Evolutionary conservation across 2,329 filamentous ascomycete genomes (phyloP).

Genomic region (Paramyrothecium roridum): DNA sequence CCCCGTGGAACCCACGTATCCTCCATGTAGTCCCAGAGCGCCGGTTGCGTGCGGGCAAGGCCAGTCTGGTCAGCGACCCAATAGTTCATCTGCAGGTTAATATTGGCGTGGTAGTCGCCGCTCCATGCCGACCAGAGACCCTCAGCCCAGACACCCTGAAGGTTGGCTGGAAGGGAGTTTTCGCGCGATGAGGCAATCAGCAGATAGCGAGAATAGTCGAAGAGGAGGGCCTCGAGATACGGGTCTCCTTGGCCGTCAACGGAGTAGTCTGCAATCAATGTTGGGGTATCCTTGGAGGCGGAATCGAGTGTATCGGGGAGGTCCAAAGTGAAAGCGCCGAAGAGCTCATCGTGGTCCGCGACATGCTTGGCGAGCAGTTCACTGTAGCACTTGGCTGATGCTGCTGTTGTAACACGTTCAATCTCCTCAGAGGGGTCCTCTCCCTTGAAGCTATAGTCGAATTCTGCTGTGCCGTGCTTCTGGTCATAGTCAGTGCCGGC

Average conservation of each 20-base stretch:
- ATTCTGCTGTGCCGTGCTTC: conserved; percentile 39
- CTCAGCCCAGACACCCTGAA: conserved; percentile 55
- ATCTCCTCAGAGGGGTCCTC: conserved; percentile 38
- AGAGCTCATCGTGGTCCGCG: conserved; percentile 36
- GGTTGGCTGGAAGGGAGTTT: conserved; percentile 50
- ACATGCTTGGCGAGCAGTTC: conserved; percentile 31
- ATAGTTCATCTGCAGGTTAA: conserved; percentile 61
- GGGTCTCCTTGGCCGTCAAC: conserved; percentile 37
- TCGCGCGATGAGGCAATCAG: conserved; percentile 51
- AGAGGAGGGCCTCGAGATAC: conserved; percentile 49
- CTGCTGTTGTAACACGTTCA: conserved; percentile 24
- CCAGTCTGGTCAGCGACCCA: conserved; percentile 54
- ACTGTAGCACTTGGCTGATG: conserved; percentile 25
- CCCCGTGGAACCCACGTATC: conserved; percentile 53
- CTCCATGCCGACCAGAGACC: conserved; percentile 37
- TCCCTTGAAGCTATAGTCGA: conserved; percentile 45
- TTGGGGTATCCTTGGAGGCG: conserved; percentile 30
- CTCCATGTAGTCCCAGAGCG: conserved; percentile 50
- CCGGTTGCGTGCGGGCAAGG: conserved; percentile 38
- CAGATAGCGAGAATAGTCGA: conserved; percentile 51
- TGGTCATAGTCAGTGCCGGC: conserved; percentile 48
- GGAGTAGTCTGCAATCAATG: not conserved
- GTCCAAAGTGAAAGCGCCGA: conserved; percentile 34
- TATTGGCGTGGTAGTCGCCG: conserved; percentile 55
- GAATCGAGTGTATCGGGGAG: conserved; percentile 43